phyloP scores from a whole-genome alignment of 805 yeast species.

The Sporopachydermia lactativora region DNA sequence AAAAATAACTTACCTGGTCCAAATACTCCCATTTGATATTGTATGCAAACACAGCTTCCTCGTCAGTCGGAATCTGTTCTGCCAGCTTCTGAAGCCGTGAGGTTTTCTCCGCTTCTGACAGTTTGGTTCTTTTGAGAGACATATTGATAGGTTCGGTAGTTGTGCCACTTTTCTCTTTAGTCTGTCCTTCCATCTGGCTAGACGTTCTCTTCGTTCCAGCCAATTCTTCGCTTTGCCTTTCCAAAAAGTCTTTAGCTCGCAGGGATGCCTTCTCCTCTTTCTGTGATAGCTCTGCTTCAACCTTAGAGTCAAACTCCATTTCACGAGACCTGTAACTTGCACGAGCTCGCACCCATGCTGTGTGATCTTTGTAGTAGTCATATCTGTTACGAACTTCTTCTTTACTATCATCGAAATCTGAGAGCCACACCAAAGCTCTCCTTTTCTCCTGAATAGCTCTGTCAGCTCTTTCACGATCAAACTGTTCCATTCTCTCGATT shows the following conservation, averaged over 20 bases:
- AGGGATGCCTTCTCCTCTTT: background rate
- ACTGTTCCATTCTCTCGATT: slow-evolving; percentile 1
- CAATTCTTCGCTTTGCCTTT: background rate
- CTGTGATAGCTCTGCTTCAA: slow-evolving; percentile 8
- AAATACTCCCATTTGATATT: slow-evolving; percentile 14
- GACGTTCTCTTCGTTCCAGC: background rate
- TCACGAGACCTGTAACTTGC: slow-evolving; percentile 10
- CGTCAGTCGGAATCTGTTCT: slow-evolving; percentile 9
- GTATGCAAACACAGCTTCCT: slow-evolving; percentile 10
- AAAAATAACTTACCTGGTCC: slow-evolving; percentile 6
- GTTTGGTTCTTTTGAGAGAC: background rate
- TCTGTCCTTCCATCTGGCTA: background rate
- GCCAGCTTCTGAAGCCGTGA: slow-evolving; percentile 4
- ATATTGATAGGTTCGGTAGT: background rate
- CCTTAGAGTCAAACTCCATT: slow-evolving; percentile 9
- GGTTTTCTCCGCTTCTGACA: slow-evolving; percentile 7
- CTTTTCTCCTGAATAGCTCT: background rate
- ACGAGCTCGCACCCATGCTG: slow-evolving; percentile 14
- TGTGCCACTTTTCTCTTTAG: background rate
- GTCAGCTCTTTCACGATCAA: background rate
- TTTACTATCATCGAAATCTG: slow-evolving; percentile 12
- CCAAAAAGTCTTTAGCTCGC: background rate
- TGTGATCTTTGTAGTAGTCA: slow-evolving; percentile 14
- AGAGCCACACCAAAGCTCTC: slow-evolving; percentile 3
- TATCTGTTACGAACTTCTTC: slow-evolving; percentile 6